Conservation (phyloP, 139 green algal species). For the Medakamo hakoo region DNA sequence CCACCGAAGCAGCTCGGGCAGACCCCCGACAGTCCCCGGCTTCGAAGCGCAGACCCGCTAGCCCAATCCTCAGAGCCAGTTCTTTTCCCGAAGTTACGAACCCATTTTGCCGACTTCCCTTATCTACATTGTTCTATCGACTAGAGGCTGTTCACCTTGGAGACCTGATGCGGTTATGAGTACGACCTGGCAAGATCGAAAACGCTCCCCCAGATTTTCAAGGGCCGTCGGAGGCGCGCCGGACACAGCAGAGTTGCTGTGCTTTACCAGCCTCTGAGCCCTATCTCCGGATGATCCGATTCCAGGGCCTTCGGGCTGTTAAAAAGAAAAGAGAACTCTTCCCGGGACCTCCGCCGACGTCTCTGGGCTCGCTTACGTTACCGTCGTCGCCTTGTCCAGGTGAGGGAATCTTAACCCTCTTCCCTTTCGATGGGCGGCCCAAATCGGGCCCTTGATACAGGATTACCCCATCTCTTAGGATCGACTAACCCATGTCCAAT, state of each 20-base stretch:
- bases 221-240: constrained; percentile 65
- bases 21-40: constrained; percentile 38
- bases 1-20: constrained; percentile 35
- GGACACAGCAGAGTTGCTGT: constrained; percentile 68
- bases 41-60: constrained; percentile 49
- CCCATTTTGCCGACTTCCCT: constrained; percentile 93
- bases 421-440: constrained; percentile 70
- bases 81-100: constrained; percentile 92
- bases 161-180: constrained; percentile 94
- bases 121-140: constrained; percentile 91
- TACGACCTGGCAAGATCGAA: constrained; percentile 65
- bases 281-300: constrained; percentile 79
- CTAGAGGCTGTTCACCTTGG: constrained; percentile 92
- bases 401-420: constrained; percentile 90
- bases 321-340: constrained; percentile 96
- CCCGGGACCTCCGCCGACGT: constrained; percentile 63
- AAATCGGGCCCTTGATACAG: constrained; percentile 66
- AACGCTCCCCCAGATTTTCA: constrained; percentile 75
- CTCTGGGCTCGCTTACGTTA: constrained; percentile 37
- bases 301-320: constrained; percentile 70
- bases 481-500: constrained; percentile 90
- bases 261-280: constrained; percentile 70
- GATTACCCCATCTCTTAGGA: constrained; percentile 79
- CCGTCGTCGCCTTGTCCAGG: constrained; percentile 48
- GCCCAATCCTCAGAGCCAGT: constrained; percentile 87